Percentiles rank a stretch among this genome's conserved stretches.
These are phyloP conservation scores for Auricularia cornea DNA, from an alignment of 768 basidiomycete genomes.

Conservation along the genomic window DNA sequence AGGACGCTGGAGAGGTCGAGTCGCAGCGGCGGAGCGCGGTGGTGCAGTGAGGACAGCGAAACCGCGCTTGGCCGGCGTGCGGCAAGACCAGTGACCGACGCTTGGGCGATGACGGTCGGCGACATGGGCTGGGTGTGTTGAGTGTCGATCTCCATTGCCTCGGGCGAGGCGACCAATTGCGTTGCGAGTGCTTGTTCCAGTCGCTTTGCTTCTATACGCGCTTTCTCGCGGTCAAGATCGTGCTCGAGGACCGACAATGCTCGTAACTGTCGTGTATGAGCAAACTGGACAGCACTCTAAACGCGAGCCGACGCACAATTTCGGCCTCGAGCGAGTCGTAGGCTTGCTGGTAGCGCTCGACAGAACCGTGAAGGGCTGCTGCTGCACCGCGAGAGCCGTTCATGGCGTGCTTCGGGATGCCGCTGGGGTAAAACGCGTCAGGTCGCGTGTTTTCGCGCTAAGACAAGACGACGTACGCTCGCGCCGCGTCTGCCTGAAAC, in stretches of 20 bases:
- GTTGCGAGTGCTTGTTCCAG: conserved; percentile 31
- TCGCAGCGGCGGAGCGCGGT: conserved; percentile 61
- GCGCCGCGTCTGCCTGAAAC: conserved; percentile 57
- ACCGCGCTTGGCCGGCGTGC: conserved; percentile 64
- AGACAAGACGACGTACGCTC: conserved; percentile 40
- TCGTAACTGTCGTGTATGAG: conserved; percentile 39
- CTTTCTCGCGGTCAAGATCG: conserved; percentile 56
- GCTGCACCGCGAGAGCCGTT: conserved; percentile 59
- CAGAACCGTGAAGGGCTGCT: conserved; percentile 57
- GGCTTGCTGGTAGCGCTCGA: conserved; percentile 72
- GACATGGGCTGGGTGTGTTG: conserved; percentile 12
- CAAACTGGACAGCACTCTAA: neutral
- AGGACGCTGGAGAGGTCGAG: conserved; percentile 73
- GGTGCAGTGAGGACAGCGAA: conserved; percentile 70
- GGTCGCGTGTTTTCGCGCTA: neutral
- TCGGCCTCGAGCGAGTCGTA: conserved; percentile 72
- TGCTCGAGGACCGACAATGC: conserved; percentile 66
- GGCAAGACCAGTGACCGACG: conserved; percentile 21
- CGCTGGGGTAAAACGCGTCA: conserved; percentile 28
- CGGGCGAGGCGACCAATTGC: conserved; percentile 19
- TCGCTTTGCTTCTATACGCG: conserved; percentile 38
- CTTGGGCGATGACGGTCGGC: conserved; percentile 22
- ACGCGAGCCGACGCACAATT: conserved; percentile 37
- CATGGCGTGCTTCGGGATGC: conserved; percentile 47
- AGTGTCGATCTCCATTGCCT: conserved; percentile 18